These are phyloP conservation scores for Ganoderma lucidum DNA, from an alignment of 1,284 basidiomycete species.

Conservation along the genomic window DNA sequence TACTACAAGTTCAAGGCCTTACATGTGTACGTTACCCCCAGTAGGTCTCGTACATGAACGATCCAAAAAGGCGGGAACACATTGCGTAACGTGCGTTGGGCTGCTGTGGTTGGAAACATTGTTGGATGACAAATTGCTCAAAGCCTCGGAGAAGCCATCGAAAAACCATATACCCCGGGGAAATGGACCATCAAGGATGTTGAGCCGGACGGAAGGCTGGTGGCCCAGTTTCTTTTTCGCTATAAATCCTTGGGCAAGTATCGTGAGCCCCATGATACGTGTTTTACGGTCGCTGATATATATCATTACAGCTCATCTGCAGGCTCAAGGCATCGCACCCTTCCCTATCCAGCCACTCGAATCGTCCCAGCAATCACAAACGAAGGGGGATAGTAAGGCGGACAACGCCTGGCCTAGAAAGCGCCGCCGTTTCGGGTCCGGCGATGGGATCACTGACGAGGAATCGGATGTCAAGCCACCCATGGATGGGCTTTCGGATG, in stretches of 20 bases:
- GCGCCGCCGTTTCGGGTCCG: background rate
- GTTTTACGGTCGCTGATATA: background rate
- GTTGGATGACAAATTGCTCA: background rate
- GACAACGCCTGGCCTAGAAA: background rate
- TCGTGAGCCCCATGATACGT: background rate
- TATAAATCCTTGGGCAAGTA: slow-evolving; percentile 12
- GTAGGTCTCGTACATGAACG: slow-evolving; percentile 25
- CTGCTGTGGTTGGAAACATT: background rate
- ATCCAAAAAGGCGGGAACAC: slow-evolving; percentile 31
- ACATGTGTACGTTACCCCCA: too few relatives aligned
- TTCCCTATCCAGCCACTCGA: background rate
- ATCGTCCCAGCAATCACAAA: background rate
- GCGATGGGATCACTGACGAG: background rate
- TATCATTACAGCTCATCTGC: slow-evolving; percentile 1
- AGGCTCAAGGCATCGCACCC: slow-evolving; percentile 16
- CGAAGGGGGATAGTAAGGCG: background rate
- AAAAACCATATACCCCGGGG: too few relatives aligned
- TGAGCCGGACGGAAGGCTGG: background rate
- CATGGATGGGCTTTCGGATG: background rate
- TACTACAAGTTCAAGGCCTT: background rate
- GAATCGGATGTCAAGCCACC: background rate
- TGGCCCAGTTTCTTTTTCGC: slow-evolving; percentile 11
- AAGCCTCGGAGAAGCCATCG: too few relatives aligned
- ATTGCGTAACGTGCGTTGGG: slow-evolving; percentile 27
- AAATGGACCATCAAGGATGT: background rate